A percentile compares a stretch with the other conserved stretches of the same genome.
Evolutionary conservation across 441 rosid species (phyloP).

Genomic region (Kokia cookei): DNA sequence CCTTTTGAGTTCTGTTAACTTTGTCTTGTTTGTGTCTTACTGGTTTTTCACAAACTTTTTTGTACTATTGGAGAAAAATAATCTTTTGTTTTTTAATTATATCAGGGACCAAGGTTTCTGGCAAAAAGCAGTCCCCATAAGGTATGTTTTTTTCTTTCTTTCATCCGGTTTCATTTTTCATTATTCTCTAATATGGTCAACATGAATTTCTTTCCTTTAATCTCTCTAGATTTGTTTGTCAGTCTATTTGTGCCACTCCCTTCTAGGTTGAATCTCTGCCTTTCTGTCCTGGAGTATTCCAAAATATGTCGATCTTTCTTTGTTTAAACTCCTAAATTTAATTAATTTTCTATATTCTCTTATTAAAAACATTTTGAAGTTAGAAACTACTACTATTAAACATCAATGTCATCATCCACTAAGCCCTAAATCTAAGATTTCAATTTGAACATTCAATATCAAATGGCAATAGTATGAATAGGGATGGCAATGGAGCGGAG

Average conservation of each 20-base stretch:
- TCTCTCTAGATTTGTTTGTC: slow-evolving; percentile 4
- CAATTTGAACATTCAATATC: too few species aligned
- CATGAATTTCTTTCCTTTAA: background rate
- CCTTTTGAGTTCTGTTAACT: slow-evolving; percentile 1
- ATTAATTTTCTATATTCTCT: too few species aligned
- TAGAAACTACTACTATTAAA: too few species aligned
- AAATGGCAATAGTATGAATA: too few species aligned
- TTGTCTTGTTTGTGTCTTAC: background rate
- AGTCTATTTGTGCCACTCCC: background rate
- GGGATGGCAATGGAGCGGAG: too few species aligned
- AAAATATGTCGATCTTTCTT: too few species aligned
- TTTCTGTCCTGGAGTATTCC: too few species aligned
- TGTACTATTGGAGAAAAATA: slow-evolving; percentile 10
- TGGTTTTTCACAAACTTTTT: background rate
- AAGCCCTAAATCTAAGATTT: too few species aligned
- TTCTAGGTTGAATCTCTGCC: too few species aligned
- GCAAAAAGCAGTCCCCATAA: slow-evolving; percentile 61
- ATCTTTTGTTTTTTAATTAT: background rate
- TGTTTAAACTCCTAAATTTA: too few species aligned
- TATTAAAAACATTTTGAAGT: too few species aligned
- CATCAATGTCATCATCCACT: too few species aligned
- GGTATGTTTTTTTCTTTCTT: slow-evolving; percentile 25
- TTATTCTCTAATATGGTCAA: background rate
- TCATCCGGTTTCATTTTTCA: background rate
- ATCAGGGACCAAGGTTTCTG: slow-evolving; percentile 50